phyloP scores from a whole-genome alignment of 2,329 filamentous ascomycete species.

The Arthrobotrys musiformis region DNA sequence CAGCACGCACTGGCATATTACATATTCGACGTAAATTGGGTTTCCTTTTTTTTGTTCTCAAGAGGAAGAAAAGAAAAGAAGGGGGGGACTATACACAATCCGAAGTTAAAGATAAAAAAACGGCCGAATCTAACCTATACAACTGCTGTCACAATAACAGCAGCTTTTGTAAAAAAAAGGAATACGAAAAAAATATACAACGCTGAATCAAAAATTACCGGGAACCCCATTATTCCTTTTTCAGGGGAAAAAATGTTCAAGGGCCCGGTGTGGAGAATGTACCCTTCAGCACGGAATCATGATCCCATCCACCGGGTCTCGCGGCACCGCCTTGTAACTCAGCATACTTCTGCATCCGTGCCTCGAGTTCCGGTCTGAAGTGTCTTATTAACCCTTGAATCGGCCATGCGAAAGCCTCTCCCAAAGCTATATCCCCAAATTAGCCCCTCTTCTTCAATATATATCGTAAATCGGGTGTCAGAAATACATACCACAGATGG shows the following conservation, averaged over 20 bases:
- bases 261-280: conserved; percentile 84
- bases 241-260: not conserved
- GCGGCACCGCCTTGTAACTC: conserved; percentile 77
- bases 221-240: not conserved
- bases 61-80: not conserved
- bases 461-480: not conserved
- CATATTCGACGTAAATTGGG: conserved; percentile 21
- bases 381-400: conserved; percentile 98
- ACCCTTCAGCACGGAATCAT: conserved; percentile 78
- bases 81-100: conserved; percentile 42
- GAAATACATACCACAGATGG: conserved; percentile 82
- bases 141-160: not conserved
- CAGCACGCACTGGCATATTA: not conserved
- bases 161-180: conserved; percentile 12
- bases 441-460: conserved; percentile 57
- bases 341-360: conserved; percentile 83
- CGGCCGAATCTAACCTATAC: conserved; percentile 17
- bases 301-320: conserved; percentile 87
- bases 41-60: not conserved
- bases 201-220: conserved; percentile 26
- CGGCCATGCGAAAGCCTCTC: conserved; percentile 98
- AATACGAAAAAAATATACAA: conserved; percentile 24
- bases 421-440: conserved; percentile 72
- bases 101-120: conserved; percentile 7
- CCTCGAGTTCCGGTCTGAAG: conserved; percentile 95